Base-by-base conservation (phyloP, 148 eudicot genomes). In the Selenicereus undatus region DNA sequence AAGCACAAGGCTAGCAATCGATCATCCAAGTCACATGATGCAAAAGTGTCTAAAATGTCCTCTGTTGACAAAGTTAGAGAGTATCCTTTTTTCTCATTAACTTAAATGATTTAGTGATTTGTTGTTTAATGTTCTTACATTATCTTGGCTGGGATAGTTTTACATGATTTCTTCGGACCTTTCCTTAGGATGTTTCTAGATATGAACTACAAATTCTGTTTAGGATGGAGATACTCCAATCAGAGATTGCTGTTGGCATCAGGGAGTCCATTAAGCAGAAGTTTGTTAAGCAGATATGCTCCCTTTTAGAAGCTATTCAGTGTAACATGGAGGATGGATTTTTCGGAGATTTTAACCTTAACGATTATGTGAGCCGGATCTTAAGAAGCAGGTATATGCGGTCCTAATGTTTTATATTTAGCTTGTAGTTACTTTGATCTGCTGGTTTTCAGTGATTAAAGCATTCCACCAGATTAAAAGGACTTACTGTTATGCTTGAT, bases 141-240 rank as follows among this genome's bases (percentile, higher is more conserved):
- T 35, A 43, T 62, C 29, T 79, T 36, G 68, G 39, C 35, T 65
- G 12, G 54, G 39, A 45, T 16, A 29, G 52, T 83, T 77, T 79
- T 52, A 3, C 45, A 14, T 78, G 78, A n/a, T 54, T 69, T 29
- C 32, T 54, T 36, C 17, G 18, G 51, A 45, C 29, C 39, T 76
- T 86, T 86, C 93, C 91, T 93, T 90, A 83, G 88, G 71, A 75
- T 75, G 35, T 74, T 36, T 77, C 35, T 30, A 95, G 99, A 88
- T 91, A 91, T 86, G 99, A 95, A 82, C 77, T 92, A 80, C 97
- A 93, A 85, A 89, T 95, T 86, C 88, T 93, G 56, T 89, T 95
- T 83, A 92, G 99, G 68, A 89, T 95, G 93, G 99, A 95, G 85
- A 93, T 95, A 81, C 91, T 92, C 58, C 85, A 88, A 74, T 93